Evolutionary conservation across 2,329 filamentous ascomycete species (phyloP).

Genomic region (Ophiostoma novo-ulmi): DNA sequence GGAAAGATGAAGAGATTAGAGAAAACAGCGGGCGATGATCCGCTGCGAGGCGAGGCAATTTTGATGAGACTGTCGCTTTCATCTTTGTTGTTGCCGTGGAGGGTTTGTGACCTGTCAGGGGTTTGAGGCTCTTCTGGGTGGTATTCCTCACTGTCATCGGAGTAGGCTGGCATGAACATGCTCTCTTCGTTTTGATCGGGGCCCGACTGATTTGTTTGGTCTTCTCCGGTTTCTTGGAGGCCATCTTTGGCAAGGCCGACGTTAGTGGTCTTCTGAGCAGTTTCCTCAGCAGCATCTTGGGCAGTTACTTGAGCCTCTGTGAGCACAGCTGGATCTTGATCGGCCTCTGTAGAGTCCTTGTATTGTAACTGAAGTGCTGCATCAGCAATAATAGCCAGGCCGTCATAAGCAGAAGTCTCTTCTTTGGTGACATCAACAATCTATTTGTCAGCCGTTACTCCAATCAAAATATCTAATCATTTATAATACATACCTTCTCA

Average conservation of each 20-base stretch:
- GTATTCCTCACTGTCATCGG: not conserved
- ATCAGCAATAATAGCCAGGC: not conserved
- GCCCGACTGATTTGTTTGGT: not conserved
- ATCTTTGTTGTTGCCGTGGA: not conserved
- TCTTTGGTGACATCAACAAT: not conserved
- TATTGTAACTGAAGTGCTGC: not conserved
- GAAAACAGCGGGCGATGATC: not conserved
- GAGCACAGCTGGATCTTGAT: not conserved
- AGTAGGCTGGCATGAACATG: not conserved
- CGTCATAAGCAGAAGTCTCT: not conserved
- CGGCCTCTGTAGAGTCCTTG: not conserved
- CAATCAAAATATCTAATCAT: too few relatives aligned
- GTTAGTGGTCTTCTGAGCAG: not conserved
- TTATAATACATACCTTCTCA: not conserved
- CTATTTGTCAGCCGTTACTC: not conserved
- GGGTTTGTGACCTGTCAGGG: too few relatives aligned
- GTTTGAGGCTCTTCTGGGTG: not conserved
- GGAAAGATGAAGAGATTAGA: not conserved
- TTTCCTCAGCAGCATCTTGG: not conserved
- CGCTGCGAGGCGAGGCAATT: not conserved
- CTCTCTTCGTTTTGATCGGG: not conserved
- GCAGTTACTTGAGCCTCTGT: not conserved
- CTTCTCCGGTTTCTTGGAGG: not conserved
- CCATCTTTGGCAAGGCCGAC: not conserved
- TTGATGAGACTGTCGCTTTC: not conserved